Conservation (phyloP, 805 yeast genomes). For the Deakozyma indianensis region DNA sequence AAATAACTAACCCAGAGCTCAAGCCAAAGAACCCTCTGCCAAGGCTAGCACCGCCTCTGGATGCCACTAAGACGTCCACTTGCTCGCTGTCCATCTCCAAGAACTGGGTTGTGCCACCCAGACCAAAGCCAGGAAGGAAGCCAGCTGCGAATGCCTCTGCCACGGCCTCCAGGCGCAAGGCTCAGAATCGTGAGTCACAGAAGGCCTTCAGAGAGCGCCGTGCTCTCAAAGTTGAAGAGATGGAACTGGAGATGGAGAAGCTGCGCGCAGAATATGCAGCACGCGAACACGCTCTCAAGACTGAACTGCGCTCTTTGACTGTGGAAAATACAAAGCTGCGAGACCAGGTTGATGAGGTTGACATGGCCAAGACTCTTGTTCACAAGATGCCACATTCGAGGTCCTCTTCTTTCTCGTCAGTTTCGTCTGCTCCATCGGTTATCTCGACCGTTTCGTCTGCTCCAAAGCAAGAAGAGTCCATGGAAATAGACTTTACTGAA, state of each 20-base stretch:
- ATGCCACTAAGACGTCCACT: not conserved
- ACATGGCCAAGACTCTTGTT: not conserved
- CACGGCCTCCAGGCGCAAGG: conserved; percentile 41
- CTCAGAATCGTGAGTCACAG: conserved; percentile 71
- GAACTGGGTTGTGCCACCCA: conserved; percentile 74
- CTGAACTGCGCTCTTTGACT: conserved; percentile 3
- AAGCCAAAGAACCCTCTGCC: conserved; percentile 1
- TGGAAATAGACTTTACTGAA: conserved; percentile 8
- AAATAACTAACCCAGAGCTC: conserved; percentile 1
- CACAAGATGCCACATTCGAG: conserved; percentile 1
- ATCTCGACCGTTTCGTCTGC: not conserved
- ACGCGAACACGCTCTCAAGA: conserved; percentile 1
- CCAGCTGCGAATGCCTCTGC: conserved; percentile 93
- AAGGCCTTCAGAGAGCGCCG: conserved; percentile 64
- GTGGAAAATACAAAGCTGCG: not conserved
- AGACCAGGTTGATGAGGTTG: not conserved
- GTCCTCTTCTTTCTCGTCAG: not conserved
- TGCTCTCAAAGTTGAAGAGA: conserved; percentile 40
- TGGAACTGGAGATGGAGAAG: conserved; percentile 68
- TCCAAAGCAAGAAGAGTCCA: not conserved
- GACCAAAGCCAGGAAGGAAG: conserved; percentile 60
- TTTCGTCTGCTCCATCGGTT: not conserved
- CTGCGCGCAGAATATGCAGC: conserved; percentile 29
- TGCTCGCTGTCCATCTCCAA: conserved; percentile 43
- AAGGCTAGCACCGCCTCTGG: not conserved